These are phyloP conservation scores for Boletus edulis DNA, from an alignment of 768 basidiomycete genomes.

Conservation along the genomic window DNA sequence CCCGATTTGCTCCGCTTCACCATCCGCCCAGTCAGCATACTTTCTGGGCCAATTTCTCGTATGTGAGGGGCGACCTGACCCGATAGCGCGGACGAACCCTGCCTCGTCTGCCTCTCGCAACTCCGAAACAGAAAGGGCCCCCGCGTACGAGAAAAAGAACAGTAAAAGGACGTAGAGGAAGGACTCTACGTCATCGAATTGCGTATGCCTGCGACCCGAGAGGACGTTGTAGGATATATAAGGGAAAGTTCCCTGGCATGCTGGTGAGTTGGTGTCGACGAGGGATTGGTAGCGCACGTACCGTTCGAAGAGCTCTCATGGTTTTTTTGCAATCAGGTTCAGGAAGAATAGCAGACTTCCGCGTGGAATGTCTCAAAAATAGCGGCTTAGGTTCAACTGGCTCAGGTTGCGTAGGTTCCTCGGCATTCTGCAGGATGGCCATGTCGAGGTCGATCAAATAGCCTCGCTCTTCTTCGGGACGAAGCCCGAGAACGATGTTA, in stretches of 20 bases:
- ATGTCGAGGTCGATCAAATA: neutral
- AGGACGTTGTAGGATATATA: neutral
- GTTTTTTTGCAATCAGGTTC: too few species aligned
- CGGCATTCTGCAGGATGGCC: neutral
- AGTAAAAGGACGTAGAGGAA: neutral
- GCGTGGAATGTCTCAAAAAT: too few species aligned
- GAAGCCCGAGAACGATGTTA: neutral
- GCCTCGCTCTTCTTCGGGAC: neutral
- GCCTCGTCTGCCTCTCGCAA: neutral
- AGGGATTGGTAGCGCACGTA: neutral
- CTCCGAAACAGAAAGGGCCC: neutral
- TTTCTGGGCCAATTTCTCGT: neutral
- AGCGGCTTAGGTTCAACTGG: neutral
- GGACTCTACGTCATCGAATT: neutral
- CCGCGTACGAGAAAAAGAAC: neutral
- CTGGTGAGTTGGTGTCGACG: too few species aligned
- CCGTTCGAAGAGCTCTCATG: neutral
- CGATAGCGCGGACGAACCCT: neutral
- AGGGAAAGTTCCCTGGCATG: neutral
- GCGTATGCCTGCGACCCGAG: neutral
- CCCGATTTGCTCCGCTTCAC: neutral
- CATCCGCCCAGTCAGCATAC: neutral
- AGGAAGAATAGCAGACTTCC: too few species aligned
- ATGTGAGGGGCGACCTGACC: neutral
- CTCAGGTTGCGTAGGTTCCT: neutral